These are phyloP conservation scores for Fusarium odoratissimum DNA, from an alignment of 2,329 filamentous ascomycete genomes.

Conservation along the genomic window DNA sequence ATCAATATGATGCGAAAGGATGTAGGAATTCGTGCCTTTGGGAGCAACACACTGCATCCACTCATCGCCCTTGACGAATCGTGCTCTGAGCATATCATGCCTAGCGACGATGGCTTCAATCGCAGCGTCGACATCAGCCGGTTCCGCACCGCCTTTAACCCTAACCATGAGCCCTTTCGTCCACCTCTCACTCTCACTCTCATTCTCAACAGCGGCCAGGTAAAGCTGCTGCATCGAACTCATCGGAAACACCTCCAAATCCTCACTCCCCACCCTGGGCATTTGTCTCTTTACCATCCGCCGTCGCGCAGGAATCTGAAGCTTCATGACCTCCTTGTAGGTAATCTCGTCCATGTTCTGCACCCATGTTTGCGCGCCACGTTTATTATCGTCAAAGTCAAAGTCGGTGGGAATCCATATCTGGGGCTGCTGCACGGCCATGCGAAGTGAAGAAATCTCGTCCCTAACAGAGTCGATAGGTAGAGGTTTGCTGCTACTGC, in stretches of 20 bases:
- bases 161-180: conserved; percentile 63
- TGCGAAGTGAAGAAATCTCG: conserved; percentile 56
- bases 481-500: conserved; percentile 45
- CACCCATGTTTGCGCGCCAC: conserved; percentile 63
- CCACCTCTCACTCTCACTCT: conserved; percentile 52
- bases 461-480: conserved; percentile 53
- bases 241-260: conserved; percentile 56
- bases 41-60: conserved; percentile 61
- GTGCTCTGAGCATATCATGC: conserved; percentile 63
- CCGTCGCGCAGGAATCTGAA: conserved; percentile 54
- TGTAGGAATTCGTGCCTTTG: conserved; percentile 56
- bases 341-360: conserved; percentile 63
- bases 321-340: conserved; percentile 58
- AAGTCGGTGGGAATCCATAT: conserved; percentile 60
- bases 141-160: conserved; percentile 54
- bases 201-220: not conserved
- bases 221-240: conserved; percentile 60
- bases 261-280: conserved; percentile 37
- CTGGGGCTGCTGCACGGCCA: conserved; percentile 56
- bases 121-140: conserved; percentile 60
- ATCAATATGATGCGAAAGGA: conserved; percentile 56
- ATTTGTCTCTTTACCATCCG: conserved; percentile 39
- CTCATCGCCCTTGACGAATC: conserved; percentile 55
- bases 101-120: conserved; percentile 61
- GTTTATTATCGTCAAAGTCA: conserved; percentile 54